Evolutionary conservation across 768 basidiomycete species (phyloP).

Genomic region (Naganishia onofrii): DNA sequence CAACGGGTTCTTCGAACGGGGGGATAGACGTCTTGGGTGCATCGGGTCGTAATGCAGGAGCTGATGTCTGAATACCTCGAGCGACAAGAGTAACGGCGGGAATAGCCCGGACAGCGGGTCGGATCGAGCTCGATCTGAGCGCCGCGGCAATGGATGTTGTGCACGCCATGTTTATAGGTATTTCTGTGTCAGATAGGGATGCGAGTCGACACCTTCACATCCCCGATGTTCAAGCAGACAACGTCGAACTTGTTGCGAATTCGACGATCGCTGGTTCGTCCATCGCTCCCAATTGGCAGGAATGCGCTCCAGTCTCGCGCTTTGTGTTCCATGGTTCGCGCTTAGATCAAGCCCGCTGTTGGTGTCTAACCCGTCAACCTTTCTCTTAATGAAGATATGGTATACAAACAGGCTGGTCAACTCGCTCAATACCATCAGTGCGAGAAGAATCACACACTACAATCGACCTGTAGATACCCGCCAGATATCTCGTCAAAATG

Average conservation of each 20-base stretch:
- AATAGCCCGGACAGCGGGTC: conserved; percentile 2
- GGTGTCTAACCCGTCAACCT: neutral
- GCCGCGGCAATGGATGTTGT: conserved; percentile 16
- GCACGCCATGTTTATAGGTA: conserved; percentile 14
- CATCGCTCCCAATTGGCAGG: conserved; percentile 59
- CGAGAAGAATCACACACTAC: neutral
- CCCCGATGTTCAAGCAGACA: conserved; percentile 3
- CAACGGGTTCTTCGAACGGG: conserved; percentile 85
- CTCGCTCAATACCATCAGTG: neutral
- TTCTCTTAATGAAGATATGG: neutral
- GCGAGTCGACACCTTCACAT: neutral
- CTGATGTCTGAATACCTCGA: conserved; percentile 2
- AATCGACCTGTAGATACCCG: neutral
- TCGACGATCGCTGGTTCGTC: conserved; percentile 43
- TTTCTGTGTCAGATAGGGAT: neutral
- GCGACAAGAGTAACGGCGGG: conserved; percentile 1
- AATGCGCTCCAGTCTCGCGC: conserved; percentile 59
- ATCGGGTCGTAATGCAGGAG: conserved; percentile 23
- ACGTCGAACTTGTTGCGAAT: conserved; percentile 3
- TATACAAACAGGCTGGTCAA: neutral
- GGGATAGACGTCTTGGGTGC: conserved; percentile 50
- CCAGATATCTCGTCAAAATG: conserved; percentile 15
- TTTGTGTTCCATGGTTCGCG: conserved; percentile 1
- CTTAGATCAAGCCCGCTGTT: conserved; percentile 2
- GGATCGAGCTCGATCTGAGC: conserved; percentile 15